A percentile compares a stretch with the other conserved stretches of the same genome.
phyloP scores from a whole-genome alignment of 306 rosid species.

The Parietaria judaica region DNA sequence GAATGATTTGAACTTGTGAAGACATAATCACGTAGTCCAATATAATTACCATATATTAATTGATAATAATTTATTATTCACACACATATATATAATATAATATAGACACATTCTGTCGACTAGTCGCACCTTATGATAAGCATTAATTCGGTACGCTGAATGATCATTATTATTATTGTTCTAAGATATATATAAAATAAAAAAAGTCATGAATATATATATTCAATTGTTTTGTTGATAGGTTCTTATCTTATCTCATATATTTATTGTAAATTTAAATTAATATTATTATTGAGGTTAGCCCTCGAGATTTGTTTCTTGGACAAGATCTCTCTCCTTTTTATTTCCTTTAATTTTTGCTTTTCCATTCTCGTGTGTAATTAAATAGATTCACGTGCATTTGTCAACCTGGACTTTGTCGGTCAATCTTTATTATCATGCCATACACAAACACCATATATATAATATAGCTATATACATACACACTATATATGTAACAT shows the following conservation, averaged over 20 bases:
- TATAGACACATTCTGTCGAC: not conserved
- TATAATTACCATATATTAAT: slow-evolving; percentile 11
- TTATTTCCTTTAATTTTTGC: not conserved
- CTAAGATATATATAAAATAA: not conserved
- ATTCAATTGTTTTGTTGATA: not conserved
- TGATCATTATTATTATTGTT: not conserved
- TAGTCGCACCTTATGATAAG: not conserved
- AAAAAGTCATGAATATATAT: not conserved
- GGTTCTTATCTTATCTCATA: not conserved
- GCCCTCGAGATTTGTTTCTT: not conserved
- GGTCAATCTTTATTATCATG: slow-evolving; percentile 57
- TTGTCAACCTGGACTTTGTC: slow-evolving; percentile 71
- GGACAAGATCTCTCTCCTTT: not conserved
- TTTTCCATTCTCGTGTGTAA: slow-evolving; percentile 22
- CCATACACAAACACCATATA: slow-evolving; percentile 11
- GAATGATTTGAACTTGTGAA: not conserved
- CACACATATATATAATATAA: not conserved
- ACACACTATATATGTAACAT: not conserved
- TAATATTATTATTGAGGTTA: not conserved
- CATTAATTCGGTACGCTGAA: slow-evolving; percentile 8
- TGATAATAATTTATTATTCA: slow-evolving; percentile 13
- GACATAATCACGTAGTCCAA: slow-evolving; percentile 7
- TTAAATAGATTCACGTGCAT: slow-evolving; percentile 80
- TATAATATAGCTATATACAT: not conserved
- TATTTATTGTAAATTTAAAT: not conserved